Evolutionary conservation across 2,329 filamentous ascomycete species (phyloP).

Genomic region (Beauveria scarabaeidicola): DNA sequence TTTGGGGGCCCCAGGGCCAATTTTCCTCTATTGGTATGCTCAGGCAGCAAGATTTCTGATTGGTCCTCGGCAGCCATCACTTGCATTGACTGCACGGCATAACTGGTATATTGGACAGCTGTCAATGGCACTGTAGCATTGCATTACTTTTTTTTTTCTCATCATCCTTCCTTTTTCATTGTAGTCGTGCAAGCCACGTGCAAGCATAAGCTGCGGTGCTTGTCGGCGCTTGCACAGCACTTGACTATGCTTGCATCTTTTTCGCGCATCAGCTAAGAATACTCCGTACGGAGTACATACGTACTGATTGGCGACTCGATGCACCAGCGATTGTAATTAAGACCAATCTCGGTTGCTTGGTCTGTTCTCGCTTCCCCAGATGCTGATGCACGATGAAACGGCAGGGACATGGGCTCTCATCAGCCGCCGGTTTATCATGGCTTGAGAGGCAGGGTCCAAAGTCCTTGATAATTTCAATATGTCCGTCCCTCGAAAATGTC

Average conservation of each 20-base stretch:
- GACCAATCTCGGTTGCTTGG: background rate
- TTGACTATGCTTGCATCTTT: background rate
- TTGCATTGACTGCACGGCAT: slow-evolving; percentile 2
- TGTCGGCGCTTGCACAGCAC: background rate
- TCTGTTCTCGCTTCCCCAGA: background rate
- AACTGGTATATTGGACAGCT: background rate
- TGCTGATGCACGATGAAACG: background rate
- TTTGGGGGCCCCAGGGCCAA: background rate
- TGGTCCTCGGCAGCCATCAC: background rate
- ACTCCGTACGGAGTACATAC: too few species aligned
- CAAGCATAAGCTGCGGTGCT: background rate
- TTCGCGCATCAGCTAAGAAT: too few species aligned
- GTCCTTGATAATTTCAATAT: background rate
- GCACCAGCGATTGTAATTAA: background rate
- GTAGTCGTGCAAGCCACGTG: too few species aligned
- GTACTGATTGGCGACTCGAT: too few species aligned
- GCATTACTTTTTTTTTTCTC: background rate
- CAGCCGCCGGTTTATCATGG: too few species aligned
- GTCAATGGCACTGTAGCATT: background rate
- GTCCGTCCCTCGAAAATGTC: background rate
- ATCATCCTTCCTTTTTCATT: too few species aligned
- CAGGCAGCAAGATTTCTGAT: background rate
- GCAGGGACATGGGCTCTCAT: background rate
- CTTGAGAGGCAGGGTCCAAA: background rate
- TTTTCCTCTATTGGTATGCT: too few species aligned